Evolutionary conservation across 768 basidiomycete genomes (phyloP).

Genomic region (Leucosporidium scottii): DNA sequence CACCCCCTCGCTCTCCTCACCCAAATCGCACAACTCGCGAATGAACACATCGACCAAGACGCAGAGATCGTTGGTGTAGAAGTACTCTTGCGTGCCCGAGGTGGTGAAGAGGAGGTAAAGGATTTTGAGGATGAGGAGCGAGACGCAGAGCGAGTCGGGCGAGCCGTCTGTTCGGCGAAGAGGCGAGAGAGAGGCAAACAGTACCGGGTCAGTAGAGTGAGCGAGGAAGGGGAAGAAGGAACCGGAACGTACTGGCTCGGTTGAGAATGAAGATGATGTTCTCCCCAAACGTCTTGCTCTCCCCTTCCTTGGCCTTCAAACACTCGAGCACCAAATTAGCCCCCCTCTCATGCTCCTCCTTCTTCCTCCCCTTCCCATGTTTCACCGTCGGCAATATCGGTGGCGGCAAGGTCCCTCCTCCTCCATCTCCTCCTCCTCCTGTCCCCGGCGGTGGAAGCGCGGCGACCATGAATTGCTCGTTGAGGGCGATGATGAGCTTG

Average conservation of each 20-base stretch:
- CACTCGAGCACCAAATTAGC: constrained; percentile 73
- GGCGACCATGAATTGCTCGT: constrained; percentile 95
- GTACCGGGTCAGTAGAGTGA: background rate
- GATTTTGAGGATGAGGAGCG: constrained; percentile 85
- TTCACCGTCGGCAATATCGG: constrained; percentile 24
- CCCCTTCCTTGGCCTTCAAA: constrained; percentile 71
- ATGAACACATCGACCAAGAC: constrained; percentile 96
- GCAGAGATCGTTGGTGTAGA: constrained; percentile 94
- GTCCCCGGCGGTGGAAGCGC: constrained; percentile 19
- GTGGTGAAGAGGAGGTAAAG: constrained; percentile 93
- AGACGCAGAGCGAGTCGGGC: constrained; percentile 88
- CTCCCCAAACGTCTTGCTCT: constrained; percentile 92
- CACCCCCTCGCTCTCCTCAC: constrained; percentile 71
- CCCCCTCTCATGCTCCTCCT: constrained; percentile 23
- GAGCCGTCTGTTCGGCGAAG: constrained; percentile 56
- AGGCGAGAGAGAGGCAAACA: background rate
- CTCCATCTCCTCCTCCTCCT: background rate
- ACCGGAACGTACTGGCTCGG: constrained; percentile 66
- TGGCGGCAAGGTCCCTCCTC: constrained; percentile 16
- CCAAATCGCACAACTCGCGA: constrained; percentile 83
- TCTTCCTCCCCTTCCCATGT: background rate
- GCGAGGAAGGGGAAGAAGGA: background rate
- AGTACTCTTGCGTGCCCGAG: constrained; percentile 84
- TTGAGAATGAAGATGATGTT: constrained; percentile 99
- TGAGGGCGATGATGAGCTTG: constrained; percentile 83